Evolutionary conservation across 2,329 filamentous ascomycete species (phyloP), one percentile per base, ranked within the genome.

Genomic region (Microdochium bolleyi): DNA sequence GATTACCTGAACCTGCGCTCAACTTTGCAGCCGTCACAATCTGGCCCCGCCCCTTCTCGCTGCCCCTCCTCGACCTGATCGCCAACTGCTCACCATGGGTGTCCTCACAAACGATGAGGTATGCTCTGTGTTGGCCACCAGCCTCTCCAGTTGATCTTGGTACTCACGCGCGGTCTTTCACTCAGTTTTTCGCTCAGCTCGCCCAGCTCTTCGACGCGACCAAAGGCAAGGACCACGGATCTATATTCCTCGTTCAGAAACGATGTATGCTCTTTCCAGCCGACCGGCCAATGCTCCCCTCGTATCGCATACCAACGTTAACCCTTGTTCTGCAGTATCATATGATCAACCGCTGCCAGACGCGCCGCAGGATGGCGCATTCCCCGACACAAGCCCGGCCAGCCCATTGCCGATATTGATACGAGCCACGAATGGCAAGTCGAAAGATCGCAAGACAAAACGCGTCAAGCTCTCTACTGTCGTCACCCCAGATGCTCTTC

Each of bases 391-490:
- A 1, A 70, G 78, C 54, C 78, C 78, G 14, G 70, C 78, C 11
- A 71, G 73, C 25, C 83, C 85, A 5, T 72, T 87, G 14, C 86
- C 91, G 8, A 73, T 97, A 54, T 73, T 97, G 48, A 82, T 99
- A 58, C 85, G 91, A 55, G 92, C 90, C 14, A 87, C 88, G 32
- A 89, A 97, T 68, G 90, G 89, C 62, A 88, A 87, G 64, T 79
- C 74, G 50, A 83, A 79, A 61, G 74, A 71, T 56, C 76, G 78
- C 57, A 76, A 78, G 52, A 68, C 74, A 41, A 68, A 77, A 53
- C 85, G 86, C 59, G 71, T 88, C 59, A 95, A 92, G 69, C 66
- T 96, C 24, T 89, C 89, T 2, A 97, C 94, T 0, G 70, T 96
- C 0, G 91, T 97, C 1, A 78, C 87, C 52, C 82, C 87, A 1